Conservation (phyloP, 768 basidiomycete species). For the Panellus pusillus region DNA sequence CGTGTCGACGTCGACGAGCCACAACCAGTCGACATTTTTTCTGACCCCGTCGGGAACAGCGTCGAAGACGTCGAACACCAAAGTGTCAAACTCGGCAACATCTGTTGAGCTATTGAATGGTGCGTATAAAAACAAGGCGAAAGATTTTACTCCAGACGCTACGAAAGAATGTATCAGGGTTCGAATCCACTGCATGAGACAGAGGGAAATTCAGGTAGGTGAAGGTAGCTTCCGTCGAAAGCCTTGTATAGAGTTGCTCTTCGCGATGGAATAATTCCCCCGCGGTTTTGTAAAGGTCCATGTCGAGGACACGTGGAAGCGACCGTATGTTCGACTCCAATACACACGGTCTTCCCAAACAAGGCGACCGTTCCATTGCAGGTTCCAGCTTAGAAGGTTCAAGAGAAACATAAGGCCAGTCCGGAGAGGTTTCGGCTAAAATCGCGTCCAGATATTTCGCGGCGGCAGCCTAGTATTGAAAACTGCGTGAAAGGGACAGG, state of each 20-base stretch:
- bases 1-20: conserved; percentile 36
- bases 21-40: conserved; percentile 26
- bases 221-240: conserved; percentile 34
- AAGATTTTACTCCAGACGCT: conserved; percentile 40
- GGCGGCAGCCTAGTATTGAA: conserved; percentile 29
- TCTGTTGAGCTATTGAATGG: conserved; percentile 5
- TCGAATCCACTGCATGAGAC: conserved; percentile 58
- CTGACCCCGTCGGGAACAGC: conserved; percentile 27
- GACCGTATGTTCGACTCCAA: conserved; percentile 9
- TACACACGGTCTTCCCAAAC: conserved; percentile 7
- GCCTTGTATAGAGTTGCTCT: conserved; percentile 27
- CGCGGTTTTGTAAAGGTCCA: conserved; percentile 21
- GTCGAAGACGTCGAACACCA: conserved; percentile 39
- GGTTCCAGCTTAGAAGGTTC: background rate
- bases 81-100: conserved; percentile 35
- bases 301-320: conserved; percentile 10
- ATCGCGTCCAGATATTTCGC: conserved; percentile 42
- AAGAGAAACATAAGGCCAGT: conserved; percentile 9
- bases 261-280: conserved; percentile 46
- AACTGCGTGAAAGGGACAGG: background rate
- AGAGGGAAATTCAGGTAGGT: conserved; percentile 47
- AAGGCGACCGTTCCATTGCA: conserved; percentile 10
- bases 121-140: background rate
- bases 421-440: conserved; percentile 6
- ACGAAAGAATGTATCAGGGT: conserved; percentile 48